Base-by-base conservation (phyloP, 306 rosid genomes). In the Rubus idaeus region DNA sequence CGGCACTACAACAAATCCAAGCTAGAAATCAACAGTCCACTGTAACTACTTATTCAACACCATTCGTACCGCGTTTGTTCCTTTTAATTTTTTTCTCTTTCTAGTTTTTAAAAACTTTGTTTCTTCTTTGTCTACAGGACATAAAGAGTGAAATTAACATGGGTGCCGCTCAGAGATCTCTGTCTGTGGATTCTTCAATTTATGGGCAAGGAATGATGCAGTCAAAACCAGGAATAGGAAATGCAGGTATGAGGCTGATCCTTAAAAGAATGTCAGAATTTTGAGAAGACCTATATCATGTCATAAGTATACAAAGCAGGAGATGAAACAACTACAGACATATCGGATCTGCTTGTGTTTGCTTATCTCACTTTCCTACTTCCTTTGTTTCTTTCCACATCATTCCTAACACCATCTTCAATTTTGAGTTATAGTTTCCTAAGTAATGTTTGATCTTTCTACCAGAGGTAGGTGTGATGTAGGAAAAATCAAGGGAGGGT, bases 1-100 rank as follows among this genome's bases (percentile, higher is more conserved):
- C 96, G 60, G 94, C 98, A 42, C 81, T 94, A 82, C 97, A 94
- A 83, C 98, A 94, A 84, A 90, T 91, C 62, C 98, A 94, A 87
- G 89, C 90, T 60, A 89, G 91, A 83, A 89, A 73, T 78, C 96
- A 90, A 64, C 94, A 88, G 78, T 79, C 85, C 51, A 74, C 93
- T 53, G 97, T 94, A 84, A 79, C 70, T 80, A 67, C 79, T 74
- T 75, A 51, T 39, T 46, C 16, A 75, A 40, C 70, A 17, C 75
- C 61, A 72, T 18, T 50, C 17, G 68, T 72, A n/a, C 56, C 40
- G 18, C 51, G 3, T 69, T 50, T 26, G 21, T 76, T 70, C 70
- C 68, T 63, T 82, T 67, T 21, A 63, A 74, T 55, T 44, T 45
- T 73, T 47, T 17, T 74, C 64, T 53, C 44, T 68, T 42, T 60